Evolutionary conservation across 2,329 filamentous ascomycete genomes (phyloP), one percentile per base, ranked within the genome.

Genomic region (Trichocomaceae sp.): DNA sequence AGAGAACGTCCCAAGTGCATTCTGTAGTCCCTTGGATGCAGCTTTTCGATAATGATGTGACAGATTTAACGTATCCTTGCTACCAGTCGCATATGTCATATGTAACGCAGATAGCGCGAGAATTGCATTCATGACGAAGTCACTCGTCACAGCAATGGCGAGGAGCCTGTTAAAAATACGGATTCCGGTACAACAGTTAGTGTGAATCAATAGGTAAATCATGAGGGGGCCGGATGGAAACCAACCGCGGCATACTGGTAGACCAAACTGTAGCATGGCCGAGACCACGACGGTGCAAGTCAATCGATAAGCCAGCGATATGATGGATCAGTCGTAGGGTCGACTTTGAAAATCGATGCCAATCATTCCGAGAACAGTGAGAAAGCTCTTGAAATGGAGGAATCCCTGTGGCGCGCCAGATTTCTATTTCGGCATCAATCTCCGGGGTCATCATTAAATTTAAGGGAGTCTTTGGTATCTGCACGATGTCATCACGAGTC

Each of bases 91-190:
- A 80, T 88, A 96, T 47, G 90, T 88, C 60, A 99, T 82, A 72
- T 97, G 91, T 66, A 89, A 92, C 52, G 93, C 92, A n/a, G 93
- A 95, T 65, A 97, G 88, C 5, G 90, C 90, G 52, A 97, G 80
- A 63, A 97, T 80, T 13, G 92, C 86, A 72, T 95, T 88, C 90
- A 97, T 95, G 62, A 96, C 91, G 73, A 93, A 97, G 52, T 84
- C 80, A 68, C 91, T 85, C 17, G 84, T 85, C 49, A 90, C 81
- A 55, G 89, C 90, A 65, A 96, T 87, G 62, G 85, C 84, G 60
- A 99, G 80, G 64, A 93, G 89, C 49, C 87, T 91, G 66, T 41
- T 8, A n/a, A 17, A 20, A 19, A 5, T 35, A 35, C 8, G 13
- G 4, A 10, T 19, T 64, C 64, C 56, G 54, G 31, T 5, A 23